Evolutionary conservation across 2,329 filamentous ascomycete species (phyloP).

Genomic region (Lasiodiplodia sp.): DNA sequence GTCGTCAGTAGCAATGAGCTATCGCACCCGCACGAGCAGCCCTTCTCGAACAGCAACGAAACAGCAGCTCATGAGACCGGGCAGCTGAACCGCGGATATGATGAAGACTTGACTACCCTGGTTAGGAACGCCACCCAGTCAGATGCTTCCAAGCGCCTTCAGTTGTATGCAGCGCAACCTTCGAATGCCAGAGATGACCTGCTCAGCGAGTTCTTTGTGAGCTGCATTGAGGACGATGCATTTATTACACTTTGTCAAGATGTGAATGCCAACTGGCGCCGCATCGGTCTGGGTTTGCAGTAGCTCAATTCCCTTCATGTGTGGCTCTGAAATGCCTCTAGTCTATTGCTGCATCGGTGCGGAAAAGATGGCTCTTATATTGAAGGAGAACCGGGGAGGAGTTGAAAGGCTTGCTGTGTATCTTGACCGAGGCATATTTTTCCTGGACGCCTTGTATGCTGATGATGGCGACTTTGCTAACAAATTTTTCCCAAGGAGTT

Average conservation of each 20-base stretch:
- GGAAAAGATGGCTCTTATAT: not conserved
- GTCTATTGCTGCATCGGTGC: not conserved
- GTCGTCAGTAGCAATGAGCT: not conserved
- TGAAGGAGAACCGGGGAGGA: not conserved
- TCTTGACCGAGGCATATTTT: not conserved
- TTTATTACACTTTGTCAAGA: slow-evolving; percentile 62
- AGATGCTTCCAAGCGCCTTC: not conserved
- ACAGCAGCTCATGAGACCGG: too few species aligned
- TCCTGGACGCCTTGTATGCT: too few species aligned
- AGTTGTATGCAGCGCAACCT: slow-evolving; percentile 47
- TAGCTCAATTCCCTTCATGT: not conserved
- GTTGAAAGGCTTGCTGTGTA: not conserved
- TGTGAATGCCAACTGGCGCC: slow-evolving; percentile 58
- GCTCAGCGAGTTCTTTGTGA: slow-evolving; percentile 60
- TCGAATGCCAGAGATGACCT: slow-evolving; percentile 51
- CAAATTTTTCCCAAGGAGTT: too few species aligned
- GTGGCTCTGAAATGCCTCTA: not conserved
- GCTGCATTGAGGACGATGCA: slow-evolving; percentile 57
- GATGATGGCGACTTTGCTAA: too few species aligned
- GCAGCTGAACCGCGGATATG: not conserved
- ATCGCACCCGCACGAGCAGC: not conserved
- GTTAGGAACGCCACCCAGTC: not conserved
- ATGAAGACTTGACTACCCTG: not conserved
- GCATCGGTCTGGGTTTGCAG: slow-evolving; percentile 50
- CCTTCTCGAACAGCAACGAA: not conserved